A percentile compares a stretch with the other conserved stretches of the same genome.
Evolutionary conservation across 208 protist species (phyloP).

Genomic region (Perkinsela sp.): DNA sequence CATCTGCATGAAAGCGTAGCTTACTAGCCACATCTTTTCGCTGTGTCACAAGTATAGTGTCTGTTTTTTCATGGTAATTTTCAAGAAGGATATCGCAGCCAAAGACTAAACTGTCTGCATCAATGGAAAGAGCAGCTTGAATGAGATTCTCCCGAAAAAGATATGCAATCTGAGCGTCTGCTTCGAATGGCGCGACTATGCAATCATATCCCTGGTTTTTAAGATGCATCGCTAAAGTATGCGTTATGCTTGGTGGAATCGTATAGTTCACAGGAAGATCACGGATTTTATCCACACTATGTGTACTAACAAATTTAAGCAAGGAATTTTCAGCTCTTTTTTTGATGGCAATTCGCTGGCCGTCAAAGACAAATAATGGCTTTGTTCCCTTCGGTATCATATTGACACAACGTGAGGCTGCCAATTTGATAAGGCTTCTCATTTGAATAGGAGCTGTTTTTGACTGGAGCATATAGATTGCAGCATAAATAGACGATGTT

Average conservation of each 20-base stretch:
- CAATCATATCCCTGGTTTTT: conserved; percentile 10
- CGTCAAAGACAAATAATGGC: background rate
- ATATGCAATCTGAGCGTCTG: conserved; percentile 92
- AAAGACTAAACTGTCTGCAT: conserved; percentile 57
- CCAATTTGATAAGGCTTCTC: no score
- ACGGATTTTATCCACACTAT: background rate
- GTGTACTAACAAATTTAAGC: background rate
- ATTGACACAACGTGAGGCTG: no score
- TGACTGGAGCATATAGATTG: no score
- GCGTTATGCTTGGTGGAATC: background rate
- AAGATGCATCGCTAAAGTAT: background rate
- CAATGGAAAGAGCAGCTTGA: conserved; percentile 77
- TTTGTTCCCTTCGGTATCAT: background rate
- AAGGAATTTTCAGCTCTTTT: background rate
- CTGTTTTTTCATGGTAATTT: background rate
- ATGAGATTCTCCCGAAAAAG: conserved; percentile 59
- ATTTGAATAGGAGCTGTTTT: no score
- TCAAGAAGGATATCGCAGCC: background rate
- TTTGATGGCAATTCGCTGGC: background rate
- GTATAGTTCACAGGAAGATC: background rate
- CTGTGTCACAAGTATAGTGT: background rate
- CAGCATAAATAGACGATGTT: no score
- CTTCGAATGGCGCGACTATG: conserved; percentile 96
- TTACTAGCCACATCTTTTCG: background rate
- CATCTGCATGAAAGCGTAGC: background rate